phyloP scores from a whole-genome alignment of 2,329 filamentous ascomycete species.

The Arthrocladium fulminans region DNA sequence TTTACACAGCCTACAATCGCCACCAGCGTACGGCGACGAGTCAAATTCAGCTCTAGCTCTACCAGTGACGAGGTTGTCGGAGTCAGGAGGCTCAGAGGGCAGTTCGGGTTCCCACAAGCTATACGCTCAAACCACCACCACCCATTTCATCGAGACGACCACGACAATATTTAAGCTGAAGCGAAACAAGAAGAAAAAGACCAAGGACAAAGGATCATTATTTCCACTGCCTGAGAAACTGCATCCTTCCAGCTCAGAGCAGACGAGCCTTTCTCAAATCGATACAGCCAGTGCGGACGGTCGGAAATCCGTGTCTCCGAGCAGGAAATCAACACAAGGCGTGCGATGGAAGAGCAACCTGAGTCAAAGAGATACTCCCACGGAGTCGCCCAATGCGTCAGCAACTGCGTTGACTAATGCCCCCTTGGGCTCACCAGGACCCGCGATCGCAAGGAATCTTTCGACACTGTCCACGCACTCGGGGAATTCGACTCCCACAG shows the following conservation, averaged over 20 bases:
- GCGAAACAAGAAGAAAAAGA: slow-evolving; percentile 48
- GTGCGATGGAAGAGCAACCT: slow-evolving; percentile 17
- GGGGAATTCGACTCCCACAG: slow-evolving; percentile 44
- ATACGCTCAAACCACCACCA: slow-evolving; percentile 53
- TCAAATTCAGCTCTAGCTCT: slow-evolving; percentile 54
- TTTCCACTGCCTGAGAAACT: slow-evolving; percentile 83
- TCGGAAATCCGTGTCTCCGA: slow-evolving; percentile 22
- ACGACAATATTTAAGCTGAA: slow-evolving; percentile 74
- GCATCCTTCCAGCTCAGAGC: slow-evolving; percentile 36
- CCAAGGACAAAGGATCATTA: slow-evolving; percentile 62
- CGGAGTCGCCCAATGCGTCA: slow-evolving; percentile 44
- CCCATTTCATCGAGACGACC: slow-evolving; percentile 54
- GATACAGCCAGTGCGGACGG: slow-evolving; percentile 31
- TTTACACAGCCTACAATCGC: slow-evolving; percentile 25
- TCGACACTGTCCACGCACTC: slow-evolving; percentile 61
- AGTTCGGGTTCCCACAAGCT: slow-evolving; percentile 62
- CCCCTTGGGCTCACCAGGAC: slow-evolving; percentile 35
- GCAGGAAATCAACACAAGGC: slow-evolving; percentile 17
- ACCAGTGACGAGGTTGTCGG: slow-evolving; percentile 60
- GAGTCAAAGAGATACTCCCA: slow-evolving; percentile 26
- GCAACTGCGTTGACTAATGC: slow-evolving; percentile 42
- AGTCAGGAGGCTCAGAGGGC: slow-evolving; percentile 82
- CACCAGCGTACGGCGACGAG: slow-evolving; percentile 55
- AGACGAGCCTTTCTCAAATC: slow-evolving; percentile 28
- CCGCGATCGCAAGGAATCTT: slow-evolving; percentile 48